Evolutionary conservation across 2,329 filamentous ascomycete species (phyloP).

Genomic region (Coniochaeta sp.): DNA sequence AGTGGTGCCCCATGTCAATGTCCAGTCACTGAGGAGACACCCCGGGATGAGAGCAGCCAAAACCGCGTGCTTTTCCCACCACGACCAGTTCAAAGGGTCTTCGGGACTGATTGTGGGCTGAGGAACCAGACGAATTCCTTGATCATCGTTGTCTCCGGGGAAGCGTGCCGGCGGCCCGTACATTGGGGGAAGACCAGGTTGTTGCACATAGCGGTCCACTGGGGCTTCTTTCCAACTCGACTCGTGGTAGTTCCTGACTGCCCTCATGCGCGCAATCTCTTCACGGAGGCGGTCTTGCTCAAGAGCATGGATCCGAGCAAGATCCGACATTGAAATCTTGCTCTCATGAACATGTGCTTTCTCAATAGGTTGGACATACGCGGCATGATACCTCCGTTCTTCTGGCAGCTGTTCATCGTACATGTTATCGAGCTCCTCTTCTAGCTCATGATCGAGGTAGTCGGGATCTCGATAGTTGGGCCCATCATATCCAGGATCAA

Average conservation of each 20-base stretch:
- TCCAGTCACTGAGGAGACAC: conserved; percentile 11
- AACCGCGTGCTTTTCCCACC: conserved; percentile 11
- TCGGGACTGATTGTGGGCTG: conserved; percentile 6
- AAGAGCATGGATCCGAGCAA: neutral
- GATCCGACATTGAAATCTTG: neutral
- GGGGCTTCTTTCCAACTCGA: neutral
- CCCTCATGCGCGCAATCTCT: neutral
- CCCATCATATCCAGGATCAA: too few relatives aligned
- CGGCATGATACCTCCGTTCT: neutral
- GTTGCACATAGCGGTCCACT: neutral
- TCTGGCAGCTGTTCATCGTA: neutral
- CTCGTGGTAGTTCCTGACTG: neutral
- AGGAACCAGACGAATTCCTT: neutral
- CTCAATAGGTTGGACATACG: neutral
- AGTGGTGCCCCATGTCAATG: conserved; percentile 11
- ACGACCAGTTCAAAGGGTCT: conserved; percentile 15
- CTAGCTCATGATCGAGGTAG: too few relatives aligned
- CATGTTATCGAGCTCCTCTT: too few relatives aligned
- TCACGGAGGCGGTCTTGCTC: neutral
- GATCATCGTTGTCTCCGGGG: neutral
- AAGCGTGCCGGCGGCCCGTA: neutral
- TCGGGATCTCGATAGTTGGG: too few relatives aligned
- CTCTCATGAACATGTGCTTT: neutral
- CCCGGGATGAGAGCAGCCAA: conserved; percentile 11
- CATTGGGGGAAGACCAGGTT: neutral